phyloP scores from a whole-genome alignment of 371 early-diverging fungal genomes.

The Blakeslea trispora region DNA sequence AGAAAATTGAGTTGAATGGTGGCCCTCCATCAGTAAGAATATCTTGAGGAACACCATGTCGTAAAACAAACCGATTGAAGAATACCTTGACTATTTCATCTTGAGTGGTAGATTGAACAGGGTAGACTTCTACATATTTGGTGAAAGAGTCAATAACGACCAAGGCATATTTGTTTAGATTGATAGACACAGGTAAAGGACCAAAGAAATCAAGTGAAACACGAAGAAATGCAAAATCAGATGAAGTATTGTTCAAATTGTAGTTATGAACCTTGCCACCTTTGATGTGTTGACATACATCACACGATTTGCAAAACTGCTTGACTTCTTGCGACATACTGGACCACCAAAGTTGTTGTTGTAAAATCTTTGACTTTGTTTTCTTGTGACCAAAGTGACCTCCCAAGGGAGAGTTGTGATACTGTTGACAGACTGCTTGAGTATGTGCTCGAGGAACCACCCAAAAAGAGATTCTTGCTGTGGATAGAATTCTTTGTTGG shows the following conservation, averaged over 20 bases:
- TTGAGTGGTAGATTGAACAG: not conserved
- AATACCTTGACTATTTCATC: not conserved
- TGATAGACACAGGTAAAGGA: not conserved
- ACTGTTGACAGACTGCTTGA: too few species aligned
- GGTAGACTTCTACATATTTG: not conserved
- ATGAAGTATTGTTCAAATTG: not conserved
- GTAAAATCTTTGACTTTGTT: too few species aligned
- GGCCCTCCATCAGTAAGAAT: too few species aligned
- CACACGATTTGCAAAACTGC: not conserved
- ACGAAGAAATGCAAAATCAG: not conserved
- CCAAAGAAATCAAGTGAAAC: slow-evolving; percentile 8
- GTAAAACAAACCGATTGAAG: not conserved
- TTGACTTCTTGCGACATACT: not conserved
- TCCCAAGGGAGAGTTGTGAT: too few species aligned
- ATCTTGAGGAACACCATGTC: too few species aligned
- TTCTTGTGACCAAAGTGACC: too few species aligned
- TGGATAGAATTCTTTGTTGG: too few species aligned
- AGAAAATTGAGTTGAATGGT: too few species aligned
- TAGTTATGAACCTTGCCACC: not conserved
- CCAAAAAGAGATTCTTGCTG: too few species aligned
- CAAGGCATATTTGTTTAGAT: not conserved
- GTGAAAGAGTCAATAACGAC: not conserved
- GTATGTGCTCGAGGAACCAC: too few species aligned
- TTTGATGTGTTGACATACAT: slow-evolving; percentile 9
- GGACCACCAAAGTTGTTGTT: slow-evolving; percentile 2